Evolutionary conservation across 306 rosid species (phyloP), one percentile per base, ranked within the genome.

Genomic region (Citrullus amarus): DNA sequence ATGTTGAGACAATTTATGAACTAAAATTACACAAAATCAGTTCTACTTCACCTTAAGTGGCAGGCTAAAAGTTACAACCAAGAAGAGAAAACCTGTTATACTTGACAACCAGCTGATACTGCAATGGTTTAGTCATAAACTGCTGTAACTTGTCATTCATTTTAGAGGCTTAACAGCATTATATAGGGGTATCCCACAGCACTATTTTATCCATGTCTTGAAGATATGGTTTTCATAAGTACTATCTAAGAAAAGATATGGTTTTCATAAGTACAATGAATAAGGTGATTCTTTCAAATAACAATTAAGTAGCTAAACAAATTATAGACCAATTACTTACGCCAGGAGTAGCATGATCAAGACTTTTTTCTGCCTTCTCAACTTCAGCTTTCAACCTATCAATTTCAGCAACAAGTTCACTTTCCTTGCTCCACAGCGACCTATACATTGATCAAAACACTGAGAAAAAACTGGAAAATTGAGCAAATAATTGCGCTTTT

Each of bases 281-380:
- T 66, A 39, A 39, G 51, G 30, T 18, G 50, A 38, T 39, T 65
- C 13, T 8, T 36, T 65, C 28, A 15, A 17, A 65, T 17, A 65
- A 36, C 50, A 38, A 66, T 7, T 69, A 20, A 74, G 25, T 80
- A 55, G 62, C 55, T 79, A 83, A 79, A 84, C 72, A 80, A 75
- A 80, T 68, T 59, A 81, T 62, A 80, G 67, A 83, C 72, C 71
- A 75, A 79, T 78, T 82, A 85, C 98, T 90, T 84, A 95, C 98
- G 77, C 98, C 98, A 79, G 98, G 97, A 87, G 96, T 92, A 77
- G 98, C 96, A 86, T 95, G 96, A 85, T 92, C 98, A 54, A 95
- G 97, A 87, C 90, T 95, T 88, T 88, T 95, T 88, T 95, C 93
- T 34, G 97, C 97, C 87, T 92, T 95, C 86, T 92, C 98, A 79